Evolutionary conservation across 306 rosid genomes (phyloP).

Genomic region (Acacia crassicarpa): DNA sequence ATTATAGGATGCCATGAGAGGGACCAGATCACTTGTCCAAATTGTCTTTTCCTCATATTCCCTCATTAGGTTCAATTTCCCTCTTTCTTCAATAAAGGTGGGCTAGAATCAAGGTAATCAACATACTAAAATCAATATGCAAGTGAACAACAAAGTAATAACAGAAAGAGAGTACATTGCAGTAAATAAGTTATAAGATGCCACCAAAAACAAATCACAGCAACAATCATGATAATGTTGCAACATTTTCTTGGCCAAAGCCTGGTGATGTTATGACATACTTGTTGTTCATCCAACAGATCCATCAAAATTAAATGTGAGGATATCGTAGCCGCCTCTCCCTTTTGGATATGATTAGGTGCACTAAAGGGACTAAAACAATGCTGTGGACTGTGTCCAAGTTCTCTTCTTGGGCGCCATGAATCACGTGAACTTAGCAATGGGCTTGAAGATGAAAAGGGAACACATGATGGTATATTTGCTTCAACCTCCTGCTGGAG

Average conservation of each 20-base stretch:
- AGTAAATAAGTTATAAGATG: slow-evolving; percentile 24
- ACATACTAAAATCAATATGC: neutral
- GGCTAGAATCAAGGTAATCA: slow-evolving; percentile 40
- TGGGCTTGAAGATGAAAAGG: slow-evolving; percentile 68
- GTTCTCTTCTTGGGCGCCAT: slow-evolving; percentile 13
- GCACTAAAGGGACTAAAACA: slow-evolving; percentile 30
- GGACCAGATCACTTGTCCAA: slow-evolving; percentile 91
- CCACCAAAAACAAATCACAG: slow-evolving; percentile 19
- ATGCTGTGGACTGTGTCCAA: slow-evolving; percentile 4
- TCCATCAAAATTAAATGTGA: slow-evolving; percentile 90
- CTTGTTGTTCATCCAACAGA: slow-evolving; percentile 78
- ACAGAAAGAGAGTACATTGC: slow-evolving; percentile 13
- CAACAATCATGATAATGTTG: slow-evolving; percentile 23
- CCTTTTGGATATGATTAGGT: slow-evolving; percentile 51
- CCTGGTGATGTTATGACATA: slow-evolving; percentile 32
- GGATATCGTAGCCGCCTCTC: slow-evolving; percentile 55
- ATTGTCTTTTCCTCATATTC: slow-evolving; percentile 94
- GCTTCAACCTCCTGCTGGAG: slow-evolving; percentile 76
- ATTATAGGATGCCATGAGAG: slow-evolving; percentile 93
- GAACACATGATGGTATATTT: slow-evolving; percentile 45
- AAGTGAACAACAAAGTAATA: slow-evolving; percentile 17
- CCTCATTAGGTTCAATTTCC: slow-evolving; percentile 82
- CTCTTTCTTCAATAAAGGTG: slow-evolving; percentile 84
- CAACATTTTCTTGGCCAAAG: slow-evolving; percentile 19
- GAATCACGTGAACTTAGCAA: slow-evolving; percentile 51